Conservation (phyloP, 2,329 filamentous ascomycete genomes). For the Acrocalymma vagum region DNA sequence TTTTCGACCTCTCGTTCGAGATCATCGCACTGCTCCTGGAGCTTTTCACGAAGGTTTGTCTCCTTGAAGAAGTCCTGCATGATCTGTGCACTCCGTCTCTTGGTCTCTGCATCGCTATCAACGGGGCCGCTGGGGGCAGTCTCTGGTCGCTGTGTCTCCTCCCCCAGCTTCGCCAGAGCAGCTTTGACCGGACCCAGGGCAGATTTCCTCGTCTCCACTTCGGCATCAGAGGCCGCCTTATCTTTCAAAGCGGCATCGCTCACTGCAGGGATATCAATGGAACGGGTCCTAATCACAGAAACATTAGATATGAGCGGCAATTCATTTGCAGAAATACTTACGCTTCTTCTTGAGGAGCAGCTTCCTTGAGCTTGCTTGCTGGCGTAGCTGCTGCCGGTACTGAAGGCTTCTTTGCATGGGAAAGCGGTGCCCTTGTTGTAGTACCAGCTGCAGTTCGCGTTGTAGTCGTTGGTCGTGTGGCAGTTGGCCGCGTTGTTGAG, state of each 20-base stretch:
- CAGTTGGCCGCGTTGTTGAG: constrained; percentile 24
- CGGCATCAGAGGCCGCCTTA: constrained; percentile 46
- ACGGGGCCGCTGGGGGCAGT: constrained; percentile 41
- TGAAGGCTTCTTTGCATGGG: constrained; percentile 42
- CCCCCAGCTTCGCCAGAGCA: constrained; percentile 39
- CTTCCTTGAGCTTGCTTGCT: constrained; percentile 12
- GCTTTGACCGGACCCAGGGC: constrained; percentile 37
- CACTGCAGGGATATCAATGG: constrained; percentile 30
- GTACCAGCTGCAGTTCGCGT: constrained; percentile 26
- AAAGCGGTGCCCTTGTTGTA: constrained; percentile 27
- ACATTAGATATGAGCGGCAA: constrained; percentile 3
- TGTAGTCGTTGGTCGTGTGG: constrained; percentile 33
- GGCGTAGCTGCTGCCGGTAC: constrained; percentile 22
- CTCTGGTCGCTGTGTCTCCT: constrained; percentile 37
- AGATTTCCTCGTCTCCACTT: constrained; percentile 37
- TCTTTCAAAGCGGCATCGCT: constrained; percentile 37
- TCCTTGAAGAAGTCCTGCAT: constrained; percentile 52
- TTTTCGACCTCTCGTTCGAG: constrained; percentile 41
- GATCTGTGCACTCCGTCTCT: constrained; percentile 41
- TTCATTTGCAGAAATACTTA: constrained; percentile 10
- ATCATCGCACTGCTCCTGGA: constrained; percentile 46
- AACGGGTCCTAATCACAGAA: constrained; percentile 21
- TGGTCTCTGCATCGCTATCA: constrained; percentile 41
- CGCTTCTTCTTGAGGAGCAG: constrained; percentile 22
- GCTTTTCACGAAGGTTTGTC: constrained; percentile 44